These are phyloP conservation scores for Suhomyces canberraensis DNA, from an alignment of 805 yeast species.

Conservation along the genomic window DNA sequence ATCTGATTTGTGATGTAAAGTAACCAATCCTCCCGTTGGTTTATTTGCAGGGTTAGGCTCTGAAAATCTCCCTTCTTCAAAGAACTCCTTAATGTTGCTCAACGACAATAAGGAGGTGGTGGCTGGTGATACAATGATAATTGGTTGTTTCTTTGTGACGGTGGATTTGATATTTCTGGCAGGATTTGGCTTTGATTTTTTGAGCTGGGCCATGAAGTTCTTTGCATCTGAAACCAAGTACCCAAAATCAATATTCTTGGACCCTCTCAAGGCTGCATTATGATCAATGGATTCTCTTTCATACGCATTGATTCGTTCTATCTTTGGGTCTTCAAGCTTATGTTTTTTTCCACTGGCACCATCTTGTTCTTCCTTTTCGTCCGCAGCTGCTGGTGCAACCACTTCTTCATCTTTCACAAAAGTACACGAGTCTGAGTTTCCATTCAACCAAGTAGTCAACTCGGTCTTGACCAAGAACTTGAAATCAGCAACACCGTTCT, in stretches of 20 bases:
- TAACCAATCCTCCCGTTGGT: conserved; percentile 39
- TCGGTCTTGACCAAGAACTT: conserved; percentile 85
- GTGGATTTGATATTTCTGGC: conserved; percentile 50
- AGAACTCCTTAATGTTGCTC: conserved; percentile 39
- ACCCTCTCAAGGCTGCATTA: conserved; percentile 61
- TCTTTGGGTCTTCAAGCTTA: conserved; percentile 42
- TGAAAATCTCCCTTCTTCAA: conserved; percentile 68
- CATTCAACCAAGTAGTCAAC: conserved; percentile 75
- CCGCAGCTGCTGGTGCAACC: conserved; percentile 3
- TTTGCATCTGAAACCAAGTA: conserved; percentile 66
- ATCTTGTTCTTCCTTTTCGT: not conserved
- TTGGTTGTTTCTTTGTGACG: conserved; percentile 37
- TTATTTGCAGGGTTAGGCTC: conserved; percentile 45
- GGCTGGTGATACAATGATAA: conserved; percentile 43
- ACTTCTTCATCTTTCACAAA: conserved; percentile 37
- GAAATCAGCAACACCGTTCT: conserved; percentile 60
- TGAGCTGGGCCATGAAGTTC: conserved; percentile 51
- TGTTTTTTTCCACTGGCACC: conserved; percentile 10
- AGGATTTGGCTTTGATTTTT: conserved; percentile 48
- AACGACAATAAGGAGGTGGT: conserved; percentile 41
- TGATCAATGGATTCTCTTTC: conserved; percentile 57
- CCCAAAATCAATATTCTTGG: conserved; percentile 64
- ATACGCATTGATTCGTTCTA: conserved; percentile 42
- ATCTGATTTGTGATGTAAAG: conserved; percentile 54
- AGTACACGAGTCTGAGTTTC: conserved; percentile 58